phyloP scores from a whole-genome alignment of 1,284 basidiomycete species.

The Rhodofomes roseus region DNA sequence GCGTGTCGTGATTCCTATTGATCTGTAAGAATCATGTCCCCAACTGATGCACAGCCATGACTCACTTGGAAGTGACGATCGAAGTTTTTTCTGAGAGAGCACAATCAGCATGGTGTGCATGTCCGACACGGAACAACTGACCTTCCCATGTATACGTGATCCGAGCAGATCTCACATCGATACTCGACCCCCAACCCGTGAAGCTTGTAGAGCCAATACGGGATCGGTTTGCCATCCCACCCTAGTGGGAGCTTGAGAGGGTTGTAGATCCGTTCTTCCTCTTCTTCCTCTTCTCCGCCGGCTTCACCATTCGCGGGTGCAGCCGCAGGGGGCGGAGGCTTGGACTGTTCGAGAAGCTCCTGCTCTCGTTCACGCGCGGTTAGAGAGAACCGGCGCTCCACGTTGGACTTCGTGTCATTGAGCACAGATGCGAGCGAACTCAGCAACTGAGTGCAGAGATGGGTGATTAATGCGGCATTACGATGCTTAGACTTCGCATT shows the following conservation, averaged over 20 bases:
- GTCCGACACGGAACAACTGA: constrained; percentile 28
- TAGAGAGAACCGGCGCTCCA: constrained; percentile 93
- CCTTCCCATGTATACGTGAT: constrained; percentile 94
- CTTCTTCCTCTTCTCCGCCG: constrained; percentile 79
- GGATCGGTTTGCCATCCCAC: constrained; percentile 98
- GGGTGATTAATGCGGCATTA: constrained; percentile 70
- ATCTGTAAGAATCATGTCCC: not conserved
- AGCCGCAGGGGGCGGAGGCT: constrained; percentile 54
- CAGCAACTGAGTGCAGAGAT: constrained; percentile 70
- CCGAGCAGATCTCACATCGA: constrained; percentile 96
- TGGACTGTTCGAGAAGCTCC: constrained; percentile 83
- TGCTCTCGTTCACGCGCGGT: constrained; percentile 96
- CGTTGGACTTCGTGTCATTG: constrained; percentile 91
- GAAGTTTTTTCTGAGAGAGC: constrained; percentile 76
- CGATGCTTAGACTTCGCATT: constrained; percentile 58
- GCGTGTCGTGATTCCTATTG: constrained; percentile 89
- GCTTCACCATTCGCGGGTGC: constrained; percentile 41
- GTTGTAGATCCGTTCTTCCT: constrained; percentile 95
- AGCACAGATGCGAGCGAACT: constrained; percentile 61
- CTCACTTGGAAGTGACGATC: constrained; percentile 85
- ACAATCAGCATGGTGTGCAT: not conserved
- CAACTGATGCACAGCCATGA: not conserved
- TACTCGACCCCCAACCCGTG: constrained; percentile 98
- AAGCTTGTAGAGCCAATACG: constrained; percentile 98
- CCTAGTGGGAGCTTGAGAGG: constrained; percentile 96